Percentiles rank a stretch among this genome's conserved stretches.
These are phyloP conservation scores for Globisporangium perplexum DNA, from an alignment of 352 stramenopile genomes.

Conservation along the genomic window DNA sequence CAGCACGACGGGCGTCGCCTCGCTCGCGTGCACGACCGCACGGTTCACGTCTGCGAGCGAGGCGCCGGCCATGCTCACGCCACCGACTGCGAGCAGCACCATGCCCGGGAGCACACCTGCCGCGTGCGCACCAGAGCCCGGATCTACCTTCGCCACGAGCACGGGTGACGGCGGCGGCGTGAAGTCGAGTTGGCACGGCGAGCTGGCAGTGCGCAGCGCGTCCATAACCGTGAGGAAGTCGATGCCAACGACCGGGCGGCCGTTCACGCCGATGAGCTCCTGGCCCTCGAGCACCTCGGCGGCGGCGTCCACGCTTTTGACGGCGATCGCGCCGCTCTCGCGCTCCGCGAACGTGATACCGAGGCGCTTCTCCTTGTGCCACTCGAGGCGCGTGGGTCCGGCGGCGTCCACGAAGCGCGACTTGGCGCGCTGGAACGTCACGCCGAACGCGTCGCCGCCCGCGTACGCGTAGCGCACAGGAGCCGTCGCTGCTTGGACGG, in stretches of 20 bases:
- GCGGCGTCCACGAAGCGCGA: slow-evolving; percentile 24
- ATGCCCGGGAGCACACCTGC: slow-evolving; percentile 29
- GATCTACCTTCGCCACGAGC: slow-evolving; percentile 26
- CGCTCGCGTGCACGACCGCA: slow-evolving; percentile 21
- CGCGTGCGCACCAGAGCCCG: slow-evolving; percentile 9
- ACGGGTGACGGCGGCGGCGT: slow-evolving; percentile 39
- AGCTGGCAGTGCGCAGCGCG: slow-evolving; percentile 23
- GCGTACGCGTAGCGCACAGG: slow-evolving; percentile 18
- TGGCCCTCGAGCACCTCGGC: slow-evolving; percentile 24
- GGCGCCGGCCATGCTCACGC: slow-evolving; percentile 26
- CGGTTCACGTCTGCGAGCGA: slow-evolving; percentile 25
- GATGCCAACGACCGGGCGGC: slow-evolving; percentile 23
- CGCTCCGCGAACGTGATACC: slow-evolving; percentile 45
- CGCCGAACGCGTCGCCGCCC: slow-evolving; percentile 22
- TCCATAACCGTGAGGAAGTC: slow-evolving; percentile 32
- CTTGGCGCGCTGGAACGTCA: slow-evolving; percentile 37
- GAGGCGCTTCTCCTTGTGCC: slow-evolving; percentile 36
- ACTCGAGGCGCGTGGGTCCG: slow-evolving; percentile 27
- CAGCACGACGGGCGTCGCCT: slow-evolving; percentile 16
- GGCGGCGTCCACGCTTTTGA: slow-evolving; percentile 30
- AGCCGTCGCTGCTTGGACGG: slow-evolving; percentile 1
- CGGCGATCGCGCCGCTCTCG: slow-evolving; percentile 26
- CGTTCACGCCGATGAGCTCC: slow-evolving; percentile 38
- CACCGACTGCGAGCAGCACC: slow-evolving; percentile 32
- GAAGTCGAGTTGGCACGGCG: slow-evolving; percentile 43